Conservation (phyloP, 2,329 filamentous ascomycete genomes). For the Colletotrichum sansevieriae region DNA sequence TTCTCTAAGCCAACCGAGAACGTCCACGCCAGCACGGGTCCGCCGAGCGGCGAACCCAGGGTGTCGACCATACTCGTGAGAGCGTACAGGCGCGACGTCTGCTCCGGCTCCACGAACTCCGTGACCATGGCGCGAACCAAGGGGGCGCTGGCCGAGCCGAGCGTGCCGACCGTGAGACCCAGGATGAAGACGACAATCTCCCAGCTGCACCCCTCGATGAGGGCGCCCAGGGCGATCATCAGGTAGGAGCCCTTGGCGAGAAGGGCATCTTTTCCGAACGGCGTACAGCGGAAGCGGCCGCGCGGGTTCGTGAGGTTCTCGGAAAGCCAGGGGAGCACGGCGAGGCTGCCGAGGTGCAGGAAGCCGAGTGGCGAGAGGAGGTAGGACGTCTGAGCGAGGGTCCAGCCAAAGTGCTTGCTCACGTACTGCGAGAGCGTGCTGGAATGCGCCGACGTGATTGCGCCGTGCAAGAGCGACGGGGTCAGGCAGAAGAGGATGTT, state of each 20-base stretch:
- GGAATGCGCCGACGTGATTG: slow-evolving; percentile 52
- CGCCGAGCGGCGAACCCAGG: slow-evolving; percentile 55
- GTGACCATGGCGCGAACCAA: slow-evolving; percentile 56
- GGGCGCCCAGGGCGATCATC: slow-evolving; percentile 49
- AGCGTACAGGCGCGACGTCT: slow-evolving; percentile 57
- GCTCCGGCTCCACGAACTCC: slow-evolving; percentile 53
- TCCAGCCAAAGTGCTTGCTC: slow-evolving; percentile 60
- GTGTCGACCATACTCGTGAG: slow-evolving; percentile 57
- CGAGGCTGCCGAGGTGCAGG: slow-evolving; percentile 54
- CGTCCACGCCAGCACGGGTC: slow-evolving; percentile 54
- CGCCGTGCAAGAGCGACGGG: slow-evolving; percentile 54
- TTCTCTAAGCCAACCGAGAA: slow-evolving; percentile 53
- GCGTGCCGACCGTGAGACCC: slow-evolving; percentile 53
- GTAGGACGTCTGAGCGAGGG: slow-evolving; percentile 56
- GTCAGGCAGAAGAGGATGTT: slow-evolving; percentile 55
- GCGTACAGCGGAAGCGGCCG: slow-evolving; percentile 49
- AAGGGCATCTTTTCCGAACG: slow-evolving; percentile 55
- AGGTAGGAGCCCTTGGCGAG: slow-evolving; percentile 51
- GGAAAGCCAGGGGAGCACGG: slow-evolving; percentile 52
- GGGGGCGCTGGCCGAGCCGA: slow-evolving; percentile 55
- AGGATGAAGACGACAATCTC: slow-evolving; percentile 52
- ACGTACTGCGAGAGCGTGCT: slow-evolving; percentile 56
- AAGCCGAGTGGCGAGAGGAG: slow-evolving; percentile 57
- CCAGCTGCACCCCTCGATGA: slow-evolving; percentile 52
- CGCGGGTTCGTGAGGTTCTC: slow-evolving; percentile 45